Conservation (phyloP, 2,329 filamentous ascomycete genomes). For the Sporothrix mexicana region DNA sequence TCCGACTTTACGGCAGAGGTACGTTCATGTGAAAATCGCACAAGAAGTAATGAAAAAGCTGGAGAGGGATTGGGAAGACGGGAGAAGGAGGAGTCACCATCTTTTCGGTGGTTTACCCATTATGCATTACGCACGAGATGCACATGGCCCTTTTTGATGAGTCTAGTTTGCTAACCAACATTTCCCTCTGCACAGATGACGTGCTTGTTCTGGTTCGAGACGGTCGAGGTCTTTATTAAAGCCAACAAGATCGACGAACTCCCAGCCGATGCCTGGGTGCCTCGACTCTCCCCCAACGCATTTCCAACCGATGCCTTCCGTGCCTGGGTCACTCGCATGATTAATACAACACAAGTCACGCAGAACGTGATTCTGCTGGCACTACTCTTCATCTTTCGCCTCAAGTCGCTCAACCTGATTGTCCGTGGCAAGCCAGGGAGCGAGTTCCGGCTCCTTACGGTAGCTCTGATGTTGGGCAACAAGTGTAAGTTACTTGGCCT, state of each 20-base stretch:
- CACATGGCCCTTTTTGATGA: background rate
- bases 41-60: too few species aligned
- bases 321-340: constrained; percentile 90
- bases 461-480: constrained; percentile 96
- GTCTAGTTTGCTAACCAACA: constrained; percentile 14
- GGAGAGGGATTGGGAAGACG: too few species aligned
- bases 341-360: constrained; percentile 93
- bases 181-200: constrained; percentile 68
- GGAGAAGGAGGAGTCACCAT: too few species aligned
- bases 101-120: too few species aligned
- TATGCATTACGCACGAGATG: too few species aligned
- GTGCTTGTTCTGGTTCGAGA: constrained; percentile 97
- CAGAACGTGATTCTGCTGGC: constrained; percentile 93
- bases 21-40: constrained; percentile 39
- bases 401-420: constrained; percentile 87
- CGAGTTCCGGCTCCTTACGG: constrained; percentile 89
- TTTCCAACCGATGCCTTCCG: constrained; percentile 79
- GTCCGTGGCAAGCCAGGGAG: constrained; percentile 93
- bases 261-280: constrained; percentile 49
- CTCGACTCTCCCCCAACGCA: constrained; percentile 71
- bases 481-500: constrained; percentile 69
- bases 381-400: constrained; percentile 86
- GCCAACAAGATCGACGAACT: constrained; percentile 66
- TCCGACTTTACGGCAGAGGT: constrained; percentile 86
- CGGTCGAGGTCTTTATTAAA: constrained; percentile 75